Evolutionary conservation across 2,329 filamentous ascomycete species (phyloP).

Genomic region (Penicillium sp.): DNA sequence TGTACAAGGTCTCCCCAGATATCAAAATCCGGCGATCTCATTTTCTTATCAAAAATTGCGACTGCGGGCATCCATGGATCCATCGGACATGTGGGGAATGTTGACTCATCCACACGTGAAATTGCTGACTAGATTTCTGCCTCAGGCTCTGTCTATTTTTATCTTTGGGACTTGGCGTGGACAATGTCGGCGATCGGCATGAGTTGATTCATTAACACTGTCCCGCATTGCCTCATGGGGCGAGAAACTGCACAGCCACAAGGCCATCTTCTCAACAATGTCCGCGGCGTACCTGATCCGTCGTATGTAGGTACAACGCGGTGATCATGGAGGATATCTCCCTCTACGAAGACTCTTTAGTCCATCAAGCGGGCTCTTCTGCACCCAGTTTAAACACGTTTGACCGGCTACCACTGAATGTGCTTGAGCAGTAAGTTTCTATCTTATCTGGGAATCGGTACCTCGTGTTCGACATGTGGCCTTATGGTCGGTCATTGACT

Average conservation of each 20-base stretch:
- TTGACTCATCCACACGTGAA: neutral
- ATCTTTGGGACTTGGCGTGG: conserved; percentile 2
- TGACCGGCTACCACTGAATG: conserved; percentile 22
- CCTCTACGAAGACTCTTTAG: conserved; percentile 4
- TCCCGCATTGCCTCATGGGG: conserved; percentile 10
- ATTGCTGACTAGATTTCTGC: neutral
- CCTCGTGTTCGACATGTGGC: neutral
- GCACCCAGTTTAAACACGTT: conserved; percentile 6
- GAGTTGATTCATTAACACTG: conserved; percentile 2
- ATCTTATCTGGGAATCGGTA: neutral
- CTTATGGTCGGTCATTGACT: neutral
- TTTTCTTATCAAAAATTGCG: conserved; percentile 8
- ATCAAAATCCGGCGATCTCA: conserved; percentile 1
- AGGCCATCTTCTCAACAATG: conserved; percentile 5
- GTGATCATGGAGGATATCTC: conserved; percentile 25
- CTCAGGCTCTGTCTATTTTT: conserved; percentile 8
- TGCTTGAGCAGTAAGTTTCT: conserved; percentile 23
- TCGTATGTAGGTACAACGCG: conserved; percentile 17
- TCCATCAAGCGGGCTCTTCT: neutral
- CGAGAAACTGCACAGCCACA: conserved; percentile 19
- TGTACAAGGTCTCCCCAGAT: neutral
- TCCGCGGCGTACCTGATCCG: conserved; percentile 3
- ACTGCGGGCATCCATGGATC: neutral
- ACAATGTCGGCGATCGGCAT: conserved; percentile 7
- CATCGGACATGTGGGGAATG: conserved; percentile 3